Evolutionary conservation across 208 protist genomes (phyloP).

Genomic region (Acanthamoeba lenticulata): DNA sequence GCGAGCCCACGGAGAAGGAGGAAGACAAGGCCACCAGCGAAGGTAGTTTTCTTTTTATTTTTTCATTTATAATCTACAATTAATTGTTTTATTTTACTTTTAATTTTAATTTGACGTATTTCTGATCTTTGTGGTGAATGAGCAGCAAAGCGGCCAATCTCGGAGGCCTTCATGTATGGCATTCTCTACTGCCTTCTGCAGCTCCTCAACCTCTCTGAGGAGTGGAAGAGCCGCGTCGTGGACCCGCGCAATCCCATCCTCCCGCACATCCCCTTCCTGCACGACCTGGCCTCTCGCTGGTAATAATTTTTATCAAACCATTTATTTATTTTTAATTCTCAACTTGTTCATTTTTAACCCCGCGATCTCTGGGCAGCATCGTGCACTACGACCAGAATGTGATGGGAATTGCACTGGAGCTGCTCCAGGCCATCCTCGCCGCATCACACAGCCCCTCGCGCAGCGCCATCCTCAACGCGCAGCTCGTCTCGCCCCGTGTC

Average conservation of each 20-base stretch:
- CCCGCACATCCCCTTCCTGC: constrained; percentile 20
- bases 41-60: neutral
- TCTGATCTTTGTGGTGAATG: neutral
- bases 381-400: constrained; percentile 63
- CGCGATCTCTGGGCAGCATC: neutral
- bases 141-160: neutral
- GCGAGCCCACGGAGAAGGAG: neutral
- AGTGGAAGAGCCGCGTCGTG: constrained; percentile 37
- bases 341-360: neutral
- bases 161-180: neutral
- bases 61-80: neutral
- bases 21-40: neutral
- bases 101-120: neutral
- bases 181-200: constrained; percentile 55
- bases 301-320: neutral
- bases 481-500: neutral
- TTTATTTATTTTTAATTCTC: neutral
- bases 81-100: neutral
- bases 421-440: neutral
- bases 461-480: neutral
- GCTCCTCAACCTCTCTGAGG: constrained; percentile 18
- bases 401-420: constrained; percentile 43
- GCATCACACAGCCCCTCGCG: constrained; percentile 26
- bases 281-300: constrained; percentile 27
- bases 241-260: constrained; percentile 63